Percentiles rank a stretch among this genome's conserved stretches.
Evolutionary conservation across 2,329 filamentous ascomycete species (phyloP).

Genomic region (Zarea fungicola): DNA sequence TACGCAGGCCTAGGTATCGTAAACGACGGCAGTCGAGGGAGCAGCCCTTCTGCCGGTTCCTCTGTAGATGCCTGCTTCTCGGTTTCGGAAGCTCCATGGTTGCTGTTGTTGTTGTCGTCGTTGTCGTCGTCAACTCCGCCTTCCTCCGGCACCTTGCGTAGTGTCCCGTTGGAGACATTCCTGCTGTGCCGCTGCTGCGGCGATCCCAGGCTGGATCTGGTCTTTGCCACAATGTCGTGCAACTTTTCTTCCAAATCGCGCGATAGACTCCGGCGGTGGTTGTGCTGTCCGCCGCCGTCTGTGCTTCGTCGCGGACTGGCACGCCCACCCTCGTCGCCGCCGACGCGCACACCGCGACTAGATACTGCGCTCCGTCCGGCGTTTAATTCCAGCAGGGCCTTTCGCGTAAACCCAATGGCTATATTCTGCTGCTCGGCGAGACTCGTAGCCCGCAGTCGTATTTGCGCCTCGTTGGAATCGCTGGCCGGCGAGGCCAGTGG

Average conservation of each 20-base stretch:
- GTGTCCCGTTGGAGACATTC: neutral
- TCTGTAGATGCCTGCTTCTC: constrained; percentile 18
- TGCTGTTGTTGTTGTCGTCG: constrained; percentile 1
- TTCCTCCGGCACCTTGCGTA: neutral
- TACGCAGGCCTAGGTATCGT: constrained; percentile 43
- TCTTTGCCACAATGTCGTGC: constrained; percentile 12
- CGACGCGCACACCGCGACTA: constrained; percentile 39
- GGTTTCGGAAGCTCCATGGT: neutral
- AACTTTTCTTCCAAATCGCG: constrained; percentile 13
- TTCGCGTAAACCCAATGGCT: constrained; percentile 34
- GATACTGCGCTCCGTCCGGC: constrained; percentile 20
- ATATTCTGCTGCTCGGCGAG: constrained; percentile 59
- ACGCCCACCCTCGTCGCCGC: constrained; percentile 42
- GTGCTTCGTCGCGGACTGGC: constrained; percentile 32
- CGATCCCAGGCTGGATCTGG: neutral
- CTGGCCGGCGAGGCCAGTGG: constrained; percentile 48
- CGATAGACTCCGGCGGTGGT: constrained; percentile 18
- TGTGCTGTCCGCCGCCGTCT: constrained; percentile 22
- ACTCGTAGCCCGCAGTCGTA: constrained; percentile 63
- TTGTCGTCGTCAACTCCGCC: neutral
- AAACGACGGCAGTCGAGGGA: constrained; percentile 30
- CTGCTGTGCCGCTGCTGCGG: neutral
- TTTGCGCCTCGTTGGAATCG: constrained; percentile 61
- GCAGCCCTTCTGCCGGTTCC: constrained; percentile 20
- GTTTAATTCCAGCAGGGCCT: constrained; percentile 25